phyloP scores from a whole-genome alignment of 2,329 filamentous ascomycete species.

The Exophiala oligosperma region DNA sequence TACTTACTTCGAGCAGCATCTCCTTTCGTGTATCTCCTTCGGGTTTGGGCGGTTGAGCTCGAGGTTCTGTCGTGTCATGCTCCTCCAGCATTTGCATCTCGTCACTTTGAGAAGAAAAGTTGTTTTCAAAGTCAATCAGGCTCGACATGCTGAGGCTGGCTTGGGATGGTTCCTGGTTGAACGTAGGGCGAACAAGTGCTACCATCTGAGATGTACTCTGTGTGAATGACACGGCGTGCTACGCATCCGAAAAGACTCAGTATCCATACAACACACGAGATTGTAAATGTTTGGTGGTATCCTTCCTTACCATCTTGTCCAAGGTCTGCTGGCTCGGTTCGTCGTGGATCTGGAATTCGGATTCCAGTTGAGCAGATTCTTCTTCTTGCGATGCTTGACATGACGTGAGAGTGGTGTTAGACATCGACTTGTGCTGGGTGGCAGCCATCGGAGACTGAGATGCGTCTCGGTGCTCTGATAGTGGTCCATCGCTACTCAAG shows the following conservation, averaged over 20 bases:
- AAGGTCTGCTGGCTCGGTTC: slow-evolving; percentile 29
- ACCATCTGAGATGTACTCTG: slow-evolving; percentile 24
- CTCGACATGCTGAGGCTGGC: slow-evolving; percentile 29
- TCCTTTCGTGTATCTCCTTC: slow-evolving; percentile 24
- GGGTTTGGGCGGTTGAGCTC: slow-evolving; percentile 31
- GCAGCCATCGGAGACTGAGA: slow-evolving; percentile 4
- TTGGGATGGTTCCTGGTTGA: slow-evolving; percentile 24
- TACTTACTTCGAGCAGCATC: slow-evolving; percentile 23
- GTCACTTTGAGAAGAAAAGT: slow-evolving; percentile 22
- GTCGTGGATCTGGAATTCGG: slow-evolving; percentile 29
- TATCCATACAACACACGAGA: no score
- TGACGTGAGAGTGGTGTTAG: slow-evolving; percentile 18
- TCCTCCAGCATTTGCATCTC: slow-evolving; percentile 33
- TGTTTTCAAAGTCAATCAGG: slow-evolving; percentile 29
- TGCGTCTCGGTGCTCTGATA: slow-evolving; percentile 4
- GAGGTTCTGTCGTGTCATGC: slow-evolving; percentile 24
- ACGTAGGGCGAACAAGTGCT: slow-evolving; percentile 16
- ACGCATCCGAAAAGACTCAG: background rate
- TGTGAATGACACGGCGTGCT: slow-evolving; percentile 23
- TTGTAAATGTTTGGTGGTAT: background rate
- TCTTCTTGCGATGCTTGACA: slow-evolving; percentile 26
- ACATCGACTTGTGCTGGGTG: slow-evolving; percentile 10
- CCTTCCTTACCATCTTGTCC: slow-evolving; percentile 26
- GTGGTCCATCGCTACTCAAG: slow-evolving; percentile 15
- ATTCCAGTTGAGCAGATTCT: slow-evolving; percentile 20